These are phyloP conservation scores for Endogone sp. DNA, from an alignment of 192 early-diverging fungal genomes.

Conservation along the genomic window DNA sequence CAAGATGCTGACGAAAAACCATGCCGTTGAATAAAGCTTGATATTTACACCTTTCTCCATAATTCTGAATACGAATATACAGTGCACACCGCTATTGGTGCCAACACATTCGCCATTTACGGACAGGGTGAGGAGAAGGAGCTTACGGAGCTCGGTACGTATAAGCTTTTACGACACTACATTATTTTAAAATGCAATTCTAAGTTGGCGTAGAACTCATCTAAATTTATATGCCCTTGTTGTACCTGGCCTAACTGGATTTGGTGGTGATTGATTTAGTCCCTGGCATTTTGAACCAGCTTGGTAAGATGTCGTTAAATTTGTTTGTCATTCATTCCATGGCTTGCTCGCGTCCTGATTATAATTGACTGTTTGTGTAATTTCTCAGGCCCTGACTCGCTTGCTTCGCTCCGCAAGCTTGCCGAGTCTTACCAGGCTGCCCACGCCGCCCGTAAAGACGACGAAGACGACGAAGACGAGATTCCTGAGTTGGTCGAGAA, in stretches of 20 bases:
- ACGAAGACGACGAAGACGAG: constrained; percentile 76
- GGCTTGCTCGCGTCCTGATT: no score
- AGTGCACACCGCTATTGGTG: constrained; percentile 75
- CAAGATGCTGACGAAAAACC: no score
- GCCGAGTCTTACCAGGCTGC: constrained; percentile 80
- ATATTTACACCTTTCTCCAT: no score
- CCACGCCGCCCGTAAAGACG: constrained; percentile 45
- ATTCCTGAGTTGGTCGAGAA: constrained; percentile 90
- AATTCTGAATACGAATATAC: not conserved
- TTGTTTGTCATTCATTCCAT: no score
- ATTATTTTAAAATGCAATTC: no score
- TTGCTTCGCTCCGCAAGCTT: constrained; percentile 81
- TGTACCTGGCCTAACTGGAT: no score
- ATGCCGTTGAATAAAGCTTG: no score
- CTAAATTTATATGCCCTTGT: no score
- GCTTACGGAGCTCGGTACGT: constrained; percentile 68
- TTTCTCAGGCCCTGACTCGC: constrained; percentile 83
- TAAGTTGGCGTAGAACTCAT: no score
- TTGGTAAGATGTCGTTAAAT: constrained; percentile 39
- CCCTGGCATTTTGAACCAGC: constrained; percentile 76
- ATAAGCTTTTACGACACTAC: no score
- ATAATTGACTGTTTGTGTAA: no score
- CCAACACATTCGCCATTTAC: constrained; percentile 96
- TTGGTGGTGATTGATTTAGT: no score
- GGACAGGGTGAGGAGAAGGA: constrained; percentile 81